These are phyloP conservation scores for Apiospora pterosperma DNA, from an alignment of 2,329 filamentous ascomycete species.

Conservation along the genomic window DNA sequence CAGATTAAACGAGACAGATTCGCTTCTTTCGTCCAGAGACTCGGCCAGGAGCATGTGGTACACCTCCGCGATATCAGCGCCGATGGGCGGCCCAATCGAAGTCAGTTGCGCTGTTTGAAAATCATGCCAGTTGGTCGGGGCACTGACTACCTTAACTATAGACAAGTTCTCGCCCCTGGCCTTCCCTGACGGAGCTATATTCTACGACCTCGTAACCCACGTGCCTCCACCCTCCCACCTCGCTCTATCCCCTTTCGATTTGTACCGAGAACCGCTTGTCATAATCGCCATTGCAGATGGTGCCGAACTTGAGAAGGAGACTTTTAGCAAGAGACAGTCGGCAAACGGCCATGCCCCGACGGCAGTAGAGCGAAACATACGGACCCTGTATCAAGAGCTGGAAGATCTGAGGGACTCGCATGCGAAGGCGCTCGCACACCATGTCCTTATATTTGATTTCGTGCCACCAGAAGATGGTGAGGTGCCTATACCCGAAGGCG, in stretches of 20 bases:
- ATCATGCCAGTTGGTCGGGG: neutral
- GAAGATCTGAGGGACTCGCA: conserved; percentile 69
- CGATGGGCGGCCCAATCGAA: conserved; percentile 80
- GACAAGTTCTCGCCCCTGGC: conserved; percentile 92
- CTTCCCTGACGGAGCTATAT: conserved; percentile 79
- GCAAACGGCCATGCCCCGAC: conserved; percentile 47
- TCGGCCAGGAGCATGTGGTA: conserved; percentile 77
- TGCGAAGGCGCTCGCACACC: conserved; percentile 73
- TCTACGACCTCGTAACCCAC: conserved; percentile 84
- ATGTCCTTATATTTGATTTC: conserved; percentile 78
- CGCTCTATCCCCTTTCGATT: conserved; percentile 81
- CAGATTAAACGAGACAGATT: conserved; percentile 82
- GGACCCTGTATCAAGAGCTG: conserved; percentile 63
- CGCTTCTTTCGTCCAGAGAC: conserved; percentile 69
- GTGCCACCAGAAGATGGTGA: conserved; percentile 42
- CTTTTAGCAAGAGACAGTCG: conserved; percentile 53
- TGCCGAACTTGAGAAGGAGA: conserved; percentile 56
- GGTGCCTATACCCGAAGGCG: conserved; percentile 61
- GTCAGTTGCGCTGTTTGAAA: conserved; percentile 46
- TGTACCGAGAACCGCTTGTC: conserved; percentile 79
- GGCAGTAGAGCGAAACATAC: conserved; percentile 53
- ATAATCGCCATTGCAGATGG: conserved; percentile 86
- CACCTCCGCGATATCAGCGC: conserved; percentile 82
- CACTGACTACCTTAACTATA: conserved; percentile 32
- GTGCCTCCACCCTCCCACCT: conserved; percentile 76